Evolutionary conservation across 768 basidiomycete genomes (phyloP).

Genomic region (Boletus bicolor): DNA sequence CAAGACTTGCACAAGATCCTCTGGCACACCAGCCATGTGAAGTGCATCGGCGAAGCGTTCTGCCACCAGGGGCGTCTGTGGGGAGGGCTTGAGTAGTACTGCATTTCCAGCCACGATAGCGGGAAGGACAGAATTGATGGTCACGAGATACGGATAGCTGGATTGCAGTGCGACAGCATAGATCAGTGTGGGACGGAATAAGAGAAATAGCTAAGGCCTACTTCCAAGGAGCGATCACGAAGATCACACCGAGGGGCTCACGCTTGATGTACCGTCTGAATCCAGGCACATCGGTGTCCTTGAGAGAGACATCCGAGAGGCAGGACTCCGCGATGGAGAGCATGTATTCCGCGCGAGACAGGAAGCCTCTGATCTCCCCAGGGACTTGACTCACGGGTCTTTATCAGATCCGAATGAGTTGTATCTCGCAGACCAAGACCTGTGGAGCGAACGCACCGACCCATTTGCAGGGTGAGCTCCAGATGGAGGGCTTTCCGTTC

Average conservation of each 20-base stretch:
- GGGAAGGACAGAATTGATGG: conserved; percentile 90
- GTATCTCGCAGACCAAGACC: background rate
- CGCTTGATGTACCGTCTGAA: conserved; percentile 83
- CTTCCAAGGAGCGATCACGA: conserved; percentile 94
- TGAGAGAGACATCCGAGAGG: conserved; percentile 71
- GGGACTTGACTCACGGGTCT: conserved; percentile 78
- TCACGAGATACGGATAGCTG: conserved; percentile 86
- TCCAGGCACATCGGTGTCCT: conserved; percentile 77
- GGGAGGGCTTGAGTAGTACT: conserved; percentile 92
- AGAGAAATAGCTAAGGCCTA: conserved; percentile 34
- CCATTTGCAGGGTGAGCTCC: conserved; percentile 90
- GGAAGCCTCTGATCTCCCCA: conserved; percentile 77
- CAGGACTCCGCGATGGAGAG: conserved; percentile 74
- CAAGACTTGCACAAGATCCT: conserved; percentile 68
- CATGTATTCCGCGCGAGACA: conserved; percentile 83
- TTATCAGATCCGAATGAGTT: background rate
- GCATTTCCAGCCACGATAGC: conserved; percentile 89
- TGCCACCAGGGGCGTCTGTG: conserved; percentile 88
- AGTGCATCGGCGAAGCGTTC: conserved; percentile 75
- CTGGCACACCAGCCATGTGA: conserved; percentile 73
- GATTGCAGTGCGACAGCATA: background rate
- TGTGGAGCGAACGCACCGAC: conserved; percentile 54
- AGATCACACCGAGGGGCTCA: conserved; percentile 80
- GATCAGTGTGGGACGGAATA: background rate
- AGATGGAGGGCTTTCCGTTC: conserved; percentile 49